Conservation (phyloP, 129 eudicot genomes). For the Saussurea involucrata region DNA sequence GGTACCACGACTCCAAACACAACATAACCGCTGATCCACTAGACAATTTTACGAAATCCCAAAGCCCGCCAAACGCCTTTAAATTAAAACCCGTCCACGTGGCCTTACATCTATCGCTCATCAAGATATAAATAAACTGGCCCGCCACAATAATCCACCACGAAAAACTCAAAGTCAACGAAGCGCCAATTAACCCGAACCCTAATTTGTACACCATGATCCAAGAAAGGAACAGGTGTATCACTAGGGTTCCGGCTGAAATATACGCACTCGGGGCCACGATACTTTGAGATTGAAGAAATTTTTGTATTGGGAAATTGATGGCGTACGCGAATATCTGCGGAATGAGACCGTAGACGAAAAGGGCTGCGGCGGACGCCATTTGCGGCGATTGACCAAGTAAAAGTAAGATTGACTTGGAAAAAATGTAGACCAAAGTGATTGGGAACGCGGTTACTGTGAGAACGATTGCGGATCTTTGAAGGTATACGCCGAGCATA, state of each 20-base stretch:
- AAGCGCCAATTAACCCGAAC: constrained; percentile 63
- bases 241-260: constrained; percentile 49
- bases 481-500: constrained; percentile 79
- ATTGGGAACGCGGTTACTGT: constrained; percentile 49
- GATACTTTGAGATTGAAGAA: constrained; percentile 71
- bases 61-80: constrained; percentile 58
- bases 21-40: constrained; percentile 78
- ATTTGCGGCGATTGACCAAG: constrained; percentile 52
- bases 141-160: constrained; percentile 80
- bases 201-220: constrained; percentile 55
- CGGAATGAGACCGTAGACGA: constrained; percentile 77
- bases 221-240: constrained; percentile 58
- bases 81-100: constrained; percentile 63
- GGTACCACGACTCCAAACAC: constrained; percentile 79
- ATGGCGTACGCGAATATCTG: constrained; percentile 74
- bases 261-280: constrained; percentile 69
- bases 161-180: constrained; percentile 60
- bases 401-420: constrained; percentile 38
- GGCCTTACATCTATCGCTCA: constrained; percentile 49
- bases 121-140: constrained; percentile 51
- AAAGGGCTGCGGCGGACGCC: constrained; percentile 54
- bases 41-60: constrained; percentile 68
- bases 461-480: constrained; percentile 65
- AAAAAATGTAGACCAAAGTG: constrained; percentile 44
- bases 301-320: constrained; percentile 77